A percentile compares a stretch with the other conserved stretches of the same genome.
phyloP scores from a whole-genome alignment of 1,284 basidiomycete genomes.

The Tremellales sp. region DNA sequence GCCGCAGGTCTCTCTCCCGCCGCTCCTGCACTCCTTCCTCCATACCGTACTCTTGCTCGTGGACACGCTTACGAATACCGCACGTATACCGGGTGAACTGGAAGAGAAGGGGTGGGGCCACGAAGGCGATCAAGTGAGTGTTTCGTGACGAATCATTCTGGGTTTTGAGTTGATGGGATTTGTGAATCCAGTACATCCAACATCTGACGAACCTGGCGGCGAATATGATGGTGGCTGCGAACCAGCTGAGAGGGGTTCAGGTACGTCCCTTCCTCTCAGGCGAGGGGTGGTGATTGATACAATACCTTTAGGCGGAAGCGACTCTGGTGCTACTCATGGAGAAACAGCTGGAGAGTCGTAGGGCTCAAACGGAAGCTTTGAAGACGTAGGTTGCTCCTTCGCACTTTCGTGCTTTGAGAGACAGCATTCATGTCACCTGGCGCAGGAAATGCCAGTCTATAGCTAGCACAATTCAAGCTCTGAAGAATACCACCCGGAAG shows the following conservation, averaged over 20 bases:
- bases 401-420: too few relatives aligned
- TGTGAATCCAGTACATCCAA: slow-evolving; percentile 37
- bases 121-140: slow-evolving; percentile 43
- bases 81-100: slow-evolving; percentile 37
- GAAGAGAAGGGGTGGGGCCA: slow-evolving; percentile 30
- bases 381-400: too few relatives aligned
- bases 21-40: slow-evolving; percentile 39
- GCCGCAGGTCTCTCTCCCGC: slow-evolving; percentile 28
- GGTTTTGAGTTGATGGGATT: too few relatives aligned
- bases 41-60: slow-evolving; percentile 41
- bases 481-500: too few relatives aligned
- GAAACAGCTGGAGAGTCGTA: slow-evolving; percentile 40
- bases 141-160: background rate
- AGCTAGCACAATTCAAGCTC: too few relatives aligned
- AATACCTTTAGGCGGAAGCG: slow-evolving; percentile 29
- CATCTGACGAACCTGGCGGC: slow-evolving; percentile 43
- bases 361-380: too few relatives aligned
- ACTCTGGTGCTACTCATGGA: slow-evolving; percentile 46
- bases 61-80: slow-evolving; percentile 37
- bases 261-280: slow-evolving; percentile 4
- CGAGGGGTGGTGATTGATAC: slow-evolving; percentile 1
- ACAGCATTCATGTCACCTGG: too few relatives aligned
- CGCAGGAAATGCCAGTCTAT: too few relatives aligned
- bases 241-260: slow-evolving; percentile 39
- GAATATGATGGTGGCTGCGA: slow-evolving; percentile 43